phyloP scores from a whole-genome alignment of 805 yeast species.

The Teunomyces funiuensis region DNA sequence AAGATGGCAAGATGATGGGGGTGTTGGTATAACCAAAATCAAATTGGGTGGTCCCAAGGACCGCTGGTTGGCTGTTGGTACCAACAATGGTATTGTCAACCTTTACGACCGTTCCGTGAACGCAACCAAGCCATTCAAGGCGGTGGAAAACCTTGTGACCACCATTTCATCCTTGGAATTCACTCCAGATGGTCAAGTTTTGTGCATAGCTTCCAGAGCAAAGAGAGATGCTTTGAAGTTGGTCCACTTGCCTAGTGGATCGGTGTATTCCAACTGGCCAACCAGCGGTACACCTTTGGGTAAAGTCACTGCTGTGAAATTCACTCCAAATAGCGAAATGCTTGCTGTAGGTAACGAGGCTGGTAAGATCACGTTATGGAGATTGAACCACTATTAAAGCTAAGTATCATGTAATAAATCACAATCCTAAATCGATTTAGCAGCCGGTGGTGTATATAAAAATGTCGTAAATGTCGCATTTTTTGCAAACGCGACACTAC shows the following conservation, averaged over 20 bases:
- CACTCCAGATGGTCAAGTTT: constrained; percentile 83
- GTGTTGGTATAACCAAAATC: constrained; percentile 77
- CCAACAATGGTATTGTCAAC: constrained; percentile 84
- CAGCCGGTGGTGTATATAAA: background rate
- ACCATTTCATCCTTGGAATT: constrained; percentile 72
- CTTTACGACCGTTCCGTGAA: constrained; percentile 61
- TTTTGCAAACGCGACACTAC: background rate
- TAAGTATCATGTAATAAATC: background rate
- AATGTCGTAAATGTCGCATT: constrained; percentile 1
- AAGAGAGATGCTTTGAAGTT: constrained; percentile 82
- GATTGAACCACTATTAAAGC: constrained; percentile 65
- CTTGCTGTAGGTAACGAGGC: constrained; percentile 87
- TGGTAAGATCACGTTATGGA: constrained; percentile 89
- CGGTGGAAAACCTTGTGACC: constrained; percentile 78
- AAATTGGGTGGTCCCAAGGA: constrained; percentile 68
- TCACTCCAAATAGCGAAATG: constrained; percentile 81
- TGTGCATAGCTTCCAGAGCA: constrained; percentile 82
- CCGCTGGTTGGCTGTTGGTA: constrained; percentile 87
- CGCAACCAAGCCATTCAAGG: constrained; percentile 51
- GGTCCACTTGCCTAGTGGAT: constrained; percentile 84
- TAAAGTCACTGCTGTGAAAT: constrained; percentile 77
- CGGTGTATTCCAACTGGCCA: constrained; percentile 94
- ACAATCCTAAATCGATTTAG: too few relatives aligned
- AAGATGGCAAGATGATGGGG: constrained; percentile 85
- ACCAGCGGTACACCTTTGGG: constrained; percentile 96